Evolutionary conservation across 768 basidiomycete species (phyloP).

Genomic region (Lactarius vividus): DNA sequence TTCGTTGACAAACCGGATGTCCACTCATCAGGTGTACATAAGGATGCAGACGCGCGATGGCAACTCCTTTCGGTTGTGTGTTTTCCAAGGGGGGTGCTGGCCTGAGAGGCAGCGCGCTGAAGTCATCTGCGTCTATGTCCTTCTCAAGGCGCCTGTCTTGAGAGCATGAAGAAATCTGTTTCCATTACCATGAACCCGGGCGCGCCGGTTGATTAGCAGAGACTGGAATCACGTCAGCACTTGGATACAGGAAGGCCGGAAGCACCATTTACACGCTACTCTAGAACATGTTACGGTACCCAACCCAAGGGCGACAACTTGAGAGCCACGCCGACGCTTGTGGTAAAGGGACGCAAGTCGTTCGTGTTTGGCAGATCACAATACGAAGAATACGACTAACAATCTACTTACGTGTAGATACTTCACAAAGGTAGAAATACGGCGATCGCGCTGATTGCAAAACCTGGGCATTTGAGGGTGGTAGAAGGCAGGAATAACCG

Average conservation of each 20-base stretch:
- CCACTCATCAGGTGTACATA: not conserved
- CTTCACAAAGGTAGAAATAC: not conserved
- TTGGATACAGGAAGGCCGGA: not conserved
- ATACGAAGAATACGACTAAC: not conserved
- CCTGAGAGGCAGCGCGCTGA: not conserved
- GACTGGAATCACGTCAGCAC: not conserved
- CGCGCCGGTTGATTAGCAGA: not conserved
- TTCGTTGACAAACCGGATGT: not conserved
- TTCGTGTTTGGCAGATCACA: slow-evolving; percentile 6
- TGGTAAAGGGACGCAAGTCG: not conserved
- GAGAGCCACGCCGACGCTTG: not conserved
- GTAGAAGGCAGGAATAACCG: not conserved
- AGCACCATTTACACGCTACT: not conserved
- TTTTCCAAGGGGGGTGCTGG: not conserved
- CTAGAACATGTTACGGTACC: not conserved
- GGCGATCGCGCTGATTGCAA: slow-evolving; percentile 2
- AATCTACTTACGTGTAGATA: not conserved
- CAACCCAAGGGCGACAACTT: not conserved
- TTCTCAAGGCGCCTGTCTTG: not conserved
- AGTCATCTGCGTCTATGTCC: not conserved
- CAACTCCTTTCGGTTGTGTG: not conserved
- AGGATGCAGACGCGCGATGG: not conserved
- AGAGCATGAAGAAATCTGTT: not conserved
- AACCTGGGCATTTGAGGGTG: not conserved
- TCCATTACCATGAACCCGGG: not conserved